Percentiles rank a stretch among this genome's conserved stretches.
Conservation (phyloP, 2,329 filamentous ascomycete species). For the Sporothrix humicola region DNA sequence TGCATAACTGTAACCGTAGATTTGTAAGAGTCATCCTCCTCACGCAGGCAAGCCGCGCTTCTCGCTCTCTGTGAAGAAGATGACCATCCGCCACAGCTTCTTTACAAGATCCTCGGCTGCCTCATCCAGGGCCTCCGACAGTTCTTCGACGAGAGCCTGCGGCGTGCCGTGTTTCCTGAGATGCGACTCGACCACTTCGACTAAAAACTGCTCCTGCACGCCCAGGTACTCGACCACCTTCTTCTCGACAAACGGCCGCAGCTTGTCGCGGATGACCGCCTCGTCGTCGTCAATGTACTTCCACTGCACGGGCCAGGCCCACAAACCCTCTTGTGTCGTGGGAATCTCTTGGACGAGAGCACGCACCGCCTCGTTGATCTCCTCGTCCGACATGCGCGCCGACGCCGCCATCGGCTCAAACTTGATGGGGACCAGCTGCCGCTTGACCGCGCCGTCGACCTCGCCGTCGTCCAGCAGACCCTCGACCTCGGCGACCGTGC, state of each 20-base stretch:
- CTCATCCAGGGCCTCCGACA: slow-evolving; percentile 90
- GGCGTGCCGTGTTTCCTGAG: slow-evolving; percentile 76
- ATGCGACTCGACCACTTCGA: slow-evolving; percentile 90
- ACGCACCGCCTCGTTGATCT: slow-evolving; percentile 79
- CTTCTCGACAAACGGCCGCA: slow-evolving; percentile 95
- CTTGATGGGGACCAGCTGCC: slow-evolving; percentile 81
- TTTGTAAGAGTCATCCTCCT: no score
- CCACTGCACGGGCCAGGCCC: slow-evolving; percentile 94
- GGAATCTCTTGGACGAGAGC: slow-evolving; percentile 90
- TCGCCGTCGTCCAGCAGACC: slow-evolving; percentile 95
- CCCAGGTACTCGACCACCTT: slow-evolving; percentile 97
- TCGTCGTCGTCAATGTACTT: slow-evolving; percentile 82
- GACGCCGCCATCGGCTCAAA: slow-evolving; percentile 73
- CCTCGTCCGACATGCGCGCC: slow-evolving; percentile 79
- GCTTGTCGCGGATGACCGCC: slow-evolving; percentile 71
- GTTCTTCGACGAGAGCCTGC: slow-evolving; percentile 79
- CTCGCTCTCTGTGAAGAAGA: slow-evolving; percentile 96
- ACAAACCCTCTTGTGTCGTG: slow-evolving; percentile 81
- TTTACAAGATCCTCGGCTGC: slow-evolving; percentile 92
- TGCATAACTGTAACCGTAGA: background rate
- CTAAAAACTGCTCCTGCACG: slow-evolving; percentile 92
- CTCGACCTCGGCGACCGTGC: slow-evolving; percentile 92
- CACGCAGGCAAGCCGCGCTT: slow-evolving; percentile 77
- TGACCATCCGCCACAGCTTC: slow-evolving; percentile 98
- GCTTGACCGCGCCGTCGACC: slow-evolving; percentile 68